A percentile compares a stretch with the other conserved stretches of the same genome.
These are phyloP conservation scores for Agmasoma carcini DNA, from an alignment of 371 early-diverging fungal species.

Conservation along the genomic window DNA sequence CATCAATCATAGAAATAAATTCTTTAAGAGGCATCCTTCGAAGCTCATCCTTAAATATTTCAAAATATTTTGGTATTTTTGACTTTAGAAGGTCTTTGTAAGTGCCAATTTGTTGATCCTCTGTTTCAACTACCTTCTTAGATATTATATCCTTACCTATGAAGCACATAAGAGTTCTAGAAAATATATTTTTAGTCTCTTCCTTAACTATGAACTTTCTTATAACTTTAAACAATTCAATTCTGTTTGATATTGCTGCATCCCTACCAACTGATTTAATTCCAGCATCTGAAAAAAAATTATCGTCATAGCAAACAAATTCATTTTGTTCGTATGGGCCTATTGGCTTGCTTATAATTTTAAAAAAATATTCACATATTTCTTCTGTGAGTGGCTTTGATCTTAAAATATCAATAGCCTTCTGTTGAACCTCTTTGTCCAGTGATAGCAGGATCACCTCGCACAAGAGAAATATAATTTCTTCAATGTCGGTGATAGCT, in stretches of 20 bases:
- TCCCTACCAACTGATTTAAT: constrained; percentile 25
- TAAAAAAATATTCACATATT: constrained; percentile 21
- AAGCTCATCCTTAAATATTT: constrained; percentile 4
- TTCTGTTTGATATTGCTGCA: constrained; percentile 24
- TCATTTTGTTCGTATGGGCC: constrained; percentile 28
- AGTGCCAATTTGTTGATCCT: background rate
- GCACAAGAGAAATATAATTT: constrained; percentile 16
- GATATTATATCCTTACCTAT: background rate
- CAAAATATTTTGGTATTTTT: background rate
- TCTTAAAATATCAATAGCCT: constrained; percentile 21
- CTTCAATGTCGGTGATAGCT: constrained; percentile 13
- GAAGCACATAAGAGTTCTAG: constrained; percentile 4
- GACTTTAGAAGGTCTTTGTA: background rate
- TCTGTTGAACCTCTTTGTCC: constrained; percentile 26
- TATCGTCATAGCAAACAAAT: constrained; percentile 39
- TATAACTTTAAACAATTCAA: constrained; percentile 20
- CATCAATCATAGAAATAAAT: no score
- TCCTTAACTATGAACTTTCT: background rate
- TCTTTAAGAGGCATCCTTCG: constrained; percentile 16
- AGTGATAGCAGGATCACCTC: constrained; percentile 35
- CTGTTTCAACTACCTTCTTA: background rate
- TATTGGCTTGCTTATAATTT: constrained; percentile 5
- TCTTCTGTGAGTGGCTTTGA: background rate
- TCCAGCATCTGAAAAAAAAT: constrained; percentile 38
- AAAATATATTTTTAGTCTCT: background rate